A percentile compares a stretch with the other conserved stretches of the same genome.
phyloP scores from a whole-genome alignment of 2,329 filamentous ascomycete genomes.

The Pseudogymnoascus sp. region DNA sequence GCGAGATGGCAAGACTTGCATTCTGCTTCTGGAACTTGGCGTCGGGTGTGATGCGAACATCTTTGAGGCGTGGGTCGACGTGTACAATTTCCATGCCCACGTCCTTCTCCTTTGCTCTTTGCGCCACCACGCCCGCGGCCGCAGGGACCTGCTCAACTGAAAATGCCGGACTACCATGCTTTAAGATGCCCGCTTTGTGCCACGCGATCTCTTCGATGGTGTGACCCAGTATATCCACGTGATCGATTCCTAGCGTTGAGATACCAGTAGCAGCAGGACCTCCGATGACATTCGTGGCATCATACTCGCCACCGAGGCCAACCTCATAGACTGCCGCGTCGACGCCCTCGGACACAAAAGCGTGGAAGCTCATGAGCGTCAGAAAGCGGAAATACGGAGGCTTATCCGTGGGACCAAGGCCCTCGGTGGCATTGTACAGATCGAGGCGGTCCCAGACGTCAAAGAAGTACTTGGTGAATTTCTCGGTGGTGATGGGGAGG shows the following conservation, averaged over 20 bases:
- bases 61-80: constrained; percentile 31
- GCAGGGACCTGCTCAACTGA: constrained; percentile 45
- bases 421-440: neutral
- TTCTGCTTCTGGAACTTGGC: constrained; percentile 51
- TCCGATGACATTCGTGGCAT: constrained; percentile 60
- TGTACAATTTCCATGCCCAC: constrained; percentile 26
- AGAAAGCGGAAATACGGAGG: constrained; percentile 54
- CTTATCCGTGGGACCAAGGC: constrained; percentile 29
- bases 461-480: constrained; percentile 74
- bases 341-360: constrained; percentile 56
- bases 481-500: constrained; percentile 55
- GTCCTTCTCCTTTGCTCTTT: constrained; percentile 36
- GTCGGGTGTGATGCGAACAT: constrained; percentile 34
- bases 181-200: constrained; percentile 69
- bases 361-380: constrained; percentile 59
- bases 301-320: constrained; percentile 60
- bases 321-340: constrained; percentile 59
- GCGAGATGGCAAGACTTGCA: constrained; percentile 47
- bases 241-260: constrained; percentile 61
- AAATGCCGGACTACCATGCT: constrained; percentile 49
- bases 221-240: constrained; percentile 54
- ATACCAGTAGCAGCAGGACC: constrained; percentile 52
- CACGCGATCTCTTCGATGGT: constrained; percentile 61
- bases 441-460: constrained; percentile 62
- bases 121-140: constrained; percentile 39